These are phyloP conservation scores for Oryza meyeriana DNA, from an alignment of 176 grass and related monocot species.

Conservation along the genomic window DNA sequence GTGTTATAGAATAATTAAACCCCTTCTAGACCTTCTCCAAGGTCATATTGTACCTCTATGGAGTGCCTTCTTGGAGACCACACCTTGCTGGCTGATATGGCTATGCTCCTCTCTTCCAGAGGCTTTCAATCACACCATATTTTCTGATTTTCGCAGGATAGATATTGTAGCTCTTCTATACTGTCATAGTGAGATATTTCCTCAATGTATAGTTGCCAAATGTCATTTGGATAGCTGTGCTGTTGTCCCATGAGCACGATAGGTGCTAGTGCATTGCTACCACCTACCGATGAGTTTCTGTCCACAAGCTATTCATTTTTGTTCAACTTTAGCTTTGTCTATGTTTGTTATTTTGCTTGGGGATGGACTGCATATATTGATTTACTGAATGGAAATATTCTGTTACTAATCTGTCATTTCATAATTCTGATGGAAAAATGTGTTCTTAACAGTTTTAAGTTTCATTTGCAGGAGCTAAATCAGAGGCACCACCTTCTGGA, in stretches of 20 bases:
- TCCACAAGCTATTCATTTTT: background rate
- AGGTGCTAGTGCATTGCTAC: background rate
- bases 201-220: background rate
- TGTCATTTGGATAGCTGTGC: background rate
- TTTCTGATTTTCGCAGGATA: background rate
- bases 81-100: background rate
- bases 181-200: background rate
- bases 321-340: background rate
- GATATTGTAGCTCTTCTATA: background rate
- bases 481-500: conserved; percentile 46
- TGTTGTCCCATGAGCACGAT: background rate
- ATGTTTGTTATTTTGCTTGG: background rate
- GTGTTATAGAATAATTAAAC: background rate
- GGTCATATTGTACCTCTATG: background rate
- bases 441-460: conserved; percentile 1
- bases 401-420: background rate
- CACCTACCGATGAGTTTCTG: background rate
- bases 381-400: background rate
- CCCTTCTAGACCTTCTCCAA: background rate
- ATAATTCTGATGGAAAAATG: conserved; percentile 18
- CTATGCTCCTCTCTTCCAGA: background rate
- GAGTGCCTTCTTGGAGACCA: background rate
- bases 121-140: background rate
- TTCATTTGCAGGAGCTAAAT: conserved; percentile 45
- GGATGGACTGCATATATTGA: background rate